phyloP scores from a whole-genome alignment of 176 grass and related monocot species.

The Thinopyrum elongatum region DNA sequence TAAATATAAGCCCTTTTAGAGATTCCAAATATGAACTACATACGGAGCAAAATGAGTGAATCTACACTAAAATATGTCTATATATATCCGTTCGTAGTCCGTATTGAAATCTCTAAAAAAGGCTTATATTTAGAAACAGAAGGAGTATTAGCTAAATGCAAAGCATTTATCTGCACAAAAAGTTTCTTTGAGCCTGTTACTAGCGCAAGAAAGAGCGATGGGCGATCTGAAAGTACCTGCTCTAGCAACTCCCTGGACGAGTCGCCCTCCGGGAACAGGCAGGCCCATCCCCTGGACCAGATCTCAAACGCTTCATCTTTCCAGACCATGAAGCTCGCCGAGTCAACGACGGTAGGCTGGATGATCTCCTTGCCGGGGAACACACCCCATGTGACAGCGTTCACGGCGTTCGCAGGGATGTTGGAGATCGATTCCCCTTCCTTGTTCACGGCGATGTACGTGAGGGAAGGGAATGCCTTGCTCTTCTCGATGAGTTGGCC shows the following conservation, averaged over 20 bases:
- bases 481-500: constrained; percentile 50
- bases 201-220: neutral
- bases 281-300: constrained; percentile 67
- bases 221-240: constrained; percentile 37
- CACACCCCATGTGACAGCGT: constrained; percentile 86
- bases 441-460: constrained; percentile 76
- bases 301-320: constrained; percentile 90
- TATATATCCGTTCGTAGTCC: too few species aligned
- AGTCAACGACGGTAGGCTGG: constrained; percentile 65
- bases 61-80: too few species aligned
- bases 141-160: neutral
- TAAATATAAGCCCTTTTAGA: too few species aligned
- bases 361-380: constrained; percentile 82
- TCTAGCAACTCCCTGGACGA: constrained; percentile 67
- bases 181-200: neutral
- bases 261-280: constrained; percentile 61
- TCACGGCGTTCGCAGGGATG: constrained; percentile 49
- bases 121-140: too few species aligned
- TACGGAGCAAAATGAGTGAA: too few species aligned
- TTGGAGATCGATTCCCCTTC: constrained; percentile 55
- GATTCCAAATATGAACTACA: too few species aligned
- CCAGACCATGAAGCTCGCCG: constrained; percentile 76
- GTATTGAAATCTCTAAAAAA: too few species aligned
- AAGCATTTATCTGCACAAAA: neutral
- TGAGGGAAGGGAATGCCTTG: constrained; percentile 63